Percentiles rank a stretch among this genome's conserved stretches.
Conservation (phyloP, 768 basidiomycete genomes). For the Boletus vinaceobasis region DNA sequence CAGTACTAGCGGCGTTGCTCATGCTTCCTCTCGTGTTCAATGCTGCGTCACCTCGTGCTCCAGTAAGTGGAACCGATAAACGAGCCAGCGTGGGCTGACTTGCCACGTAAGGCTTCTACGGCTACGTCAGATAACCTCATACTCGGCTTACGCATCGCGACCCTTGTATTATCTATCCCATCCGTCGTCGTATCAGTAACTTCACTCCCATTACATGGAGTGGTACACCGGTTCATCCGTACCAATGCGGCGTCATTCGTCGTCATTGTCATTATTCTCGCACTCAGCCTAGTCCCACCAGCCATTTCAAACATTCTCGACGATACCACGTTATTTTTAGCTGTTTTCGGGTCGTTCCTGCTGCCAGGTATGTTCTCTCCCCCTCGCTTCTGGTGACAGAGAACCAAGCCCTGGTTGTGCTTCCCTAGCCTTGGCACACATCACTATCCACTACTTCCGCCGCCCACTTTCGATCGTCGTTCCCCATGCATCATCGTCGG, state of each 20-base stretch:
- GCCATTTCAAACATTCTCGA: slow-evolving; percentile 39
- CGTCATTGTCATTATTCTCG: slow-evolving; percentile 39
- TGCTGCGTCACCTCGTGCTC: slow-evolving; percentile 40
- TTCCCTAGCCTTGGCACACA: slow-evolving; percentile 63
- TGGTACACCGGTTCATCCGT: slow-evolving; percentile 35
- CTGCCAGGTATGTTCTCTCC: slow-evolving; percentile 47
- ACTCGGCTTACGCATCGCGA: slow-evolving; percentile 43
- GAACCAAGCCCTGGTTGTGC: neutral
- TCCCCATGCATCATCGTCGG: slow-evolving; percentile 41
- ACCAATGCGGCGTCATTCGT: slow-evolving; percentile 47
- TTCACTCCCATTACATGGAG: slow-evolving; percentile 45
- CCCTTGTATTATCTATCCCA: slow-evolving; percentile 59
- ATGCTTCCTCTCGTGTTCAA: slow-evolving; percentile 59
- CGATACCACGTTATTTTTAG: slow-evolving; percentile 47
- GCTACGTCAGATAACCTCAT: slow-evolving; percentile 5
- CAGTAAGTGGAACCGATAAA: slow-evolving; percentile 36
- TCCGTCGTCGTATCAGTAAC: slow-evolving; percentile 56
- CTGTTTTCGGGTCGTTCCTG: slow-evolving; percentile 57
- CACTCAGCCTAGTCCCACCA: slow-evolving; percentile 45
- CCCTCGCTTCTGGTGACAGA: neutral
- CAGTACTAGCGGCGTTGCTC: slow-evolving; percentile 45
- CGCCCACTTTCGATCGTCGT: slow-evolving; percentile 82
- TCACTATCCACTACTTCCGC: slow-evolving; percentile 79
- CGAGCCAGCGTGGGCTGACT: slow-evolving; percentile 17
- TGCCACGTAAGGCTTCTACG: slow-evolving; percentile 4